A percentile compares a stretch with the other conserved stretches of the same genome.
Conservation (phyloP, 2,329 filamentous ascomycete species). For the Arthrocladium fulminans region DNA sequence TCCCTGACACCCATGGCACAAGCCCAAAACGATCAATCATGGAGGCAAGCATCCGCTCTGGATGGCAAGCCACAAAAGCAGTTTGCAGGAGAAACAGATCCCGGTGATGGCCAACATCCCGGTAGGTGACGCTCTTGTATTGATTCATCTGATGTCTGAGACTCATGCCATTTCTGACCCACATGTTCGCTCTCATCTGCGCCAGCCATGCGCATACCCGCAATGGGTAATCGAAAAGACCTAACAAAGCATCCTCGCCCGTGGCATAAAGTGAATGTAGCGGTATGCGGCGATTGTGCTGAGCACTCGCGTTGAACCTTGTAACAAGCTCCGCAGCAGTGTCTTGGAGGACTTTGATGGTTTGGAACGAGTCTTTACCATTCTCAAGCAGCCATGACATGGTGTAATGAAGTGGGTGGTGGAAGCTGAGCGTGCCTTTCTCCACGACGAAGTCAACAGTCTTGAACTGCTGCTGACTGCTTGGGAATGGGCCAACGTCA, state of each 20-base stretch:
- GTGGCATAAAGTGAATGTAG: conserved; percentile 13
- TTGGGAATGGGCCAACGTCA: conserved; percentile 36
- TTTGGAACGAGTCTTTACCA: conserved; percentile 46
- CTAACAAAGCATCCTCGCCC: conserved; percentile 68
- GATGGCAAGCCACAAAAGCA: conserved; percentile 76
- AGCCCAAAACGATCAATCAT: conserved; percentile 89
- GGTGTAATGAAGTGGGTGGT: conserved; percentile 92
- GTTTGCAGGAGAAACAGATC: conserved; percentile 92
- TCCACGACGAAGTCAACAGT: conserved; percentile 85
- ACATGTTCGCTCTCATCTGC: conserved; percentile 97
- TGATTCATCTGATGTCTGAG: conserved; percentile 89
- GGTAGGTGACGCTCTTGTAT: conserved; percentile 78
- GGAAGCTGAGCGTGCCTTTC: conserved; percentile 87
- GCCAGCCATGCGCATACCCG: conserved; percentile 92
- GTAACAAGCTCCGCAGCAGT: conserved; percentile 55
- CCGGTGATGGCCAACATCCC: conserved; percentile 87
- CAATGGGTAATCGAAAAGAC: conserved; percentile 84
- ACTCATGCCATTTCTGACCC: conserved; percentile 96
- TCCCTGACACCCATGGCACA: conserved; percentile 73
- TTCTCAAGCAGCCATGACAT: conserved; percentile 92
- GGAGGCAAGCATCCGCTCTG: conserved; percentile 73
- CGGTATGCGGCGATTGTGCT: conserved; percentile 1
- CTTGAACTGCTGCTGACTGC: conserved; percentile 49
- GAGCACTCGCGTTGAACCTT: conserved; percentile 14
- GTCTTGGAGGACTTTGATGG: conserved; percentile 53